A percentile compares a stretch with the other conserved stretches of the same genome.
phyloP scores from a whole-genome alignment of 805 yeast genomes.

The Yarrowia porcina region DNA sequence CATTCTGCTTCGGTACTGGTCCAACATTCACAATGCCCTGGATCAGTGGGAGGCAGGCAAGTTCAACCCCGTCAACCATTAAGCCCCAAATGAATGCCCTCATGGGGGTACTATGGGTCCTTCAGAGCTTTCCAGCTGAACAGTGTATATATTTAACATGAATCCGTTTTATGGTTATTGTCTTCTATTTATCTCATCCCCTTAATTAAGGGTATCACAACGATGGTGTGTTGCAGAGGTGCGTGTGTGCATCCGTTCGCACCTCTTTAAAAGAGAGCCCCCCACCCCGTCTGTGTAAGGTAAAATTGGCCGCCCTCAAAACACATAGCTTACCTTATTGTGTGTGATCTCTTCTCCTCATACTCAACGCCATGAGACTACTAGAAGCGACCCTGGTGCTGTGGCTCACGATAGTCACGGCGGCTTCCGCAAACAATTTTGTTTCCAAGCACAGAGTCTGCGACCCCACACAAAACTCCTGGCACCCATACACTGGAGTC shows the following conservation, averaged over 20 bases:
- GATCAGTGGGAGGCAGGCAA: conserved; percentile 25
- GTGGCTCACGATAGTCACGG: conserved; percentile 21
- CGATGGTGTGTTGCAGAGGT: background rate
- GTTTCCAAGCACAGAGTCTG: conserved; percentile 21
- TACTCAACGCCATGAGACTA: conserved; percentile 11
- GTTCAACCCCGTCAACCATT: conserved; percentile 19
- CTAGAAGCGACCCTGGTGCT: background rate
- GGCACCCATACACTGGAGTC: conserved; percentile 23
- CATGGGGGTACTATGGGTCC: too few species aligned
- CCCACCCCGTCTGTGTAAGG: conserved; percentile 3
- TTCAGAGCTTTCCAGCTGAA: background rate
- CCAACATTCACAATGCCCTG: conserved; percentile 47
- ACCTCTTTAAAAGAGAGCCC: too few species aligned
- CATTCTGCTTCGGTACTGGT: conserved; percentile 78
- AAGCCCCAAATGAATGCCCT: too few species aligned
- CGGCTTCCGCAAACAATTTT: conserved; percentile 3
- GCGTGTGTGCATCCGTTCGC: background rate
- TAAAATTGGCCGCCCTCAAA: background rate
- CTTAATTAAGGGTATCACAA: background rate
- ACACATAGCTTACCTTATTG: background rate
- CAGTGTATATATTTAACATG: conserved; percentile 4
- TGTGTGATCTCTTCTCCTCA: conserved; percentile 1
- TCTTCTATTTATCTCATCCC: background rate
- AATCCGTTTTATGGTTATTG: background rate
- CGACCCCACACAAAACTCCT: conserved; percentile 20